Base-by-base conservation (phyloP, 352 stramenopile genomes). In the Phytopythium kandeliae region DNA sequence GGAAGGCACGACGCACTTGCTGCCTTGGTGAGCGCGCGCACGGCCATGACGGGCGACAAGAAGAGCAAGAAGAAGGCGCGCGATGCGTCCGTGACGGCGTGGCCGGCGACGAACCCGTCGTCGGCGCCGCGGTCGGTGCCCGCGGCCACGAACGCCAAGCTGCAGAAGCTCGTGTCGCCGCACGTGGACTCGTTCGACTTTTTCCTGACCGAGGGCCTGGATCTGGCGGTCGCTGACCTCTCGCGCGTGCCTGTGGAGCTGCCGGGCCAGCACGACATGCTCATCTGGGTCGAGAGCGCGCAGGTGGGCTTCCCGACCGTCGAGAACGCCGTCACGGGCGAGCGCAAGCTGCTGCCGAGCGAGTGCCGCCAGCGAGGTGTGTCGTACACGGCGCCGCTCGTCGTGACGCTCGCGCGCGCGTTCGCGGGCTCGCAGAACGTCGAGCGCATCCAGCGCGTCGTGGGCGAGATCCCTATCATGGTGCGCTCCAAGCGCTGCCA, bases 141-240 rank as follows among this genome's bases (percentile, higher is more conserved):
- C 25, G 57, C 62, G 16, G 71, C 85, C 52, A 86, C 77, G 45
- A 93, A 95, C 73, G 66, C 68, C 3, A 92, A 89, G 48, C 62
- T 95, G 31, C 77, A 90, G 57, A 85, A 89, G 60, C 82, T 99
- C 38, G 94, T 98, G 41, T 75, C 79, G 46, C 96, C 96, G n/a
- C 97, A 99, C 69, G 77, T 99, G 38, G 92, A 99, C 51, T 98
- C 91, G 47, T 99, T 98, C 76, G 97, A 99, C 69, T 99, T 96
- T 58, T 98, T 99, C 58, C 67, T 99, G 6, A 92, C 96, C 19
- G 80, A 97, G 36, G 96, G 96, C n/a, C 70, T 99, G 19, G 55
- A 86, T 40, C 66, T 96, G 30, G 96, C 94, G 4, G 85, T 99
- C 22, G 74, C 85, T 30, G 88, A 98, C 67, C 86, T 99, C 42